A percentile compares a stretch with the other conserved stretches of the same genome.
These are phyloP conservation scores for Tirmania nivea DNA, from an alignment of 495 filamentous ascomycete species.

Conservation along the genomic window DNA sequence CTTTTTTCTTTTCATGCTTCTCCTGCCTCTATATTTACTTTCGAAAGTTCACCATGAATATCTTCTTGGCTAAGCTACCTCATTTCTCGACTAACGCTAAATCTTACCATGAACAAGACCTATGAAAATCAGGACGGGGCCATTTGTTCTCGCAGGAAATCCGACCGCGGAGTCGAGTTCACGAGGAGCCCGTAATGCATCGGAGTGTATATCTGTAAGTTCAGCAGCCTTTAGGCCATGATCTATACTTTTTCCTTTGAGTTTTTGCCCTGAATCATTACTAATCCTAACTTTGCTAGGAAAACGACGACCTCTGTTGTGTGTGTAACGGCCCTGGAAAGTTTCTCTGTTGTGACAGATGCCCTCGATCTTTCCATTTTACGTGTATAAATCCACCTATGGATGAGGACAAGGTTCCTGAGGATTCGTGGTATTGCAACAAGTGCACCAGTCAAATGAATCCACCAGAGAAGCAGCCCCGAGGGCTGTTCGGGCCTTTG, in stretches of 20 bases:
- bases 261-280: background rate
- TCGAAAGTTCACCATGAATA: too few species aligned
- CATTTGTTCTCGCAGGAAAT: background rate
- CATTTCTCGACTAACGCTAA: too few species aligned
- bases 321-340: constrained; percentile 63
- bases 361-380: constrained; percentile 69
- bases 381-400: constrained; percentile 63
- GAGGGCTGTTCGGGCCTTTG: constrained; percentile 35
- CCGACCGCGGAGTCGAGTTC: background rate
- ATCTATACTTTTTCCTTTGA: background rate
- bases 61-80: too few species aligned
- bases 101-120: background rate
- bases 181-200: background rate
- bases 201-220: background rate
- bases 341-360: constrained; percentile 82
- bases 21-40: too few species aligned
- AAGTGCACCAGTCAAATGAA: constrained; percentile 32
- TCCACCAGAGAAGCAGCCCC: constrained; percentile 22
- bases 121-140: background rate
- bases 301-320: constrained; percentile 75
- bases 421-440: constrained; percentile 69
- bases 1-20: too few species aligned
- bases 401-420: constrained; percentile 36
- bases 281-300: constrained; percentile 20
- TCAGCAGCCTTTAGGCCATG: background rate